phyloP scores from a whole-genome alignment of 306 rosid species.

The Vigna mungo region DNA sequence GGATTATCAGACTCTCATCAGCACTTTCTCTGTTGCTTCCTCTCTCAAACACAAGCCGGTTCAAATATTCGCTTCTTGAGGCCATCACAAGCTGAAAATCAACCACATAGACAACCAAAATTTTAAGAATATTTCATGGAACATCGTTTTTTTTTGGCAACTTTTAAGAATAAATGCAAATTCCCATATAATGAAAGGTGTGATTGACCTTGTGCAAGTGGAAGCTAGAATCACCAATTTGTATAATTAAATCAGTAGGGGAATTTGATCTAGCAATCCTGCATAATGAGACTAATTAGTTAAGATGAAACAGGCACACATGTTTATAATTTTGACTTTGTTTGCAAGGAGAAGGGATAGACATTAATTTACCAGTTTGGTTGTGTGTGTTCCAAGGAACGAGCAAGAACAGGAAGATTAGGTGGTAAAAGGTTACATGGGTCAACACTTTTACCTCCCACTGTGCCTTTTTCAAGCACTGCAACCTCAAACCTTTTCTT shows the following conservation, averaged over 20 bases:
- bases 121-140: constrained; percentile 1
- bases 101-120: constrained; percentile 15
- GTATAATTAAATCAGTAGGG: constrained; percentile 61
- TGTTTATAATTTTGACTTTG: too few species aligned
- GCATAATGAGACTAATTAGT: constrained; percentile 23
- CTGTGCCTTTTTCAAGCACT: neutral
- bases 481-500: constrained; percentile 10
- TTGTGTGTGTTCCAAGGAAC: constrained; percentile 61
- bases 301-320: too few species aligned
- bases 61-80: constrained; percentile 79
- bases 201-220: constrained; percentile 72
- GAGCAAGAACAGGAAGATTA: constrained; percentile 57
- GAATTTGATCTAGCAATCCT: constrained; percentile 65
- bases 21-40: constrained; percentile 45
- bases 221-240: constrained; percentile 74
- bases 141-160: too few species aligned
- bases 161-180: neutral
- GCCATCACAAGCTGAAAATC: constrained; percentile 73
- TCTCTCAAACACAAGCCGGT: constrained; percentile 66
- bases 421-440: constrained; percentile 56
- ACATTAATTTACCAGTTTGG: constrained; percentile 61
- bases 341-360: neutral
- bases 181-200: neutral
- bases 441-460: constrained; percentile 47
- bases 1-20: constrained; percentile 41